phyloP scores from a whole-genome alignment of 371 early-diverging fungal genomes.

The Encephalitozoon romaleae region DNA sequence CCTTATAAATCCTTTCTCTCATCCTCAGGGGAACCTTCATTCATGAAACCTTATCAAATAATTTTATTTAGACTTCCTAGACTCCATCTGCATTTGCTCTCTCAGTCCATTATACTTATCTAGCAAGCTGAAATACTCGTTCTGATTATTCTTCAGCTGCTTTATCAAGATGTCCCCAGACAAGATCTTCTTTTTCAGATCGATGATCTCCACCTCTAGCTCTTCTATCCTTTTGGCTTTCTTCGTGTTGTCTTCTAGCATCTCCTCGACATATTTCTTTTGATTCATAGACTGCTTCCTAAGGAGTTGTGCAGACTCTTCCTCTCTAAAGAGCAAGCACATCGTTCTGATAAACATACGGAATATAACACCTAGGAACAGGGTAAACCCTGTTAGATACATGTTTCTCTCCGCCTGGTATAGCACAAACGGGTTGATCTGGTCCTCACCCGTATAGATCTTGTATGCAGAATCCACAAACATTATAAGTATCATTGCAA shows the following conservation, averaged over 20 bases:
- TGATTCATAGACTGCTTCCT: conserved; percentile 39
- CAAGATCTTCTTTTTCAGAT: conserved; percentile 15
- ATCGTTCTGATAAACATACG: conserved; percentile 22
- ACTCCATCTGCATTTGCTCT: conserved; percentile 9
- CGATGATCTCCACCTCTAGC: background rate
- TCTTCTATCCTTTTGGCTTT: conserved; percentile 15
- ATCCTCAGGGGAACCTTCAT: background rate
- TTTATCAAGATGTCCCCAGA: conserved; percentile 1
- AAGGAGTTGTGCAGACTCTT: conserved; percentile 14
- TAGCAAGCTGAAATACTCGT: conserved; percentile 30
- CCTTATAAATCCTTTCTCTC: conserved; percentile 33
- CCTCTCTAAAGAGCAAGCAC: conserved; percentile 8
- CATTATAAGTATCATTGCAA: conserved; percentile 40
- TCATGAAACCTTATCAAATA: background rate
- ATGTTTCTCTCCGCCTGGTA: conserved; percentile 47
- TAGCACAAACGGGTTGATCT: background rate
- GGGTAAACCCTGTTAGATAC: conserved; percentile 44
- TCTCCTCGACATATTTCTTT: conserved; percentile 32
- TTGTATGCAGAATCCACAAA: conserved; percentile 39
- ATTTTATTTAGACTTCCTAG: conserved; percentile 33
- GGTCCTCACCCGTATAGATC: background rate
- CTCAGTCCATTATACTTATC: conserved; percentile 43
- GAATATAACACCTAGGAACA: conserved; percentile 38
- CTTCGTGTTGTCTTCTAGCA: conserved; percentile 15
- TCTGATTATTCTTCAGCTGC: conserved; percentile 42